Conservation (phyloP, 1,284 basidiomycete genomes). For the Sporisorium iseilematis-ciliati region DNA sequence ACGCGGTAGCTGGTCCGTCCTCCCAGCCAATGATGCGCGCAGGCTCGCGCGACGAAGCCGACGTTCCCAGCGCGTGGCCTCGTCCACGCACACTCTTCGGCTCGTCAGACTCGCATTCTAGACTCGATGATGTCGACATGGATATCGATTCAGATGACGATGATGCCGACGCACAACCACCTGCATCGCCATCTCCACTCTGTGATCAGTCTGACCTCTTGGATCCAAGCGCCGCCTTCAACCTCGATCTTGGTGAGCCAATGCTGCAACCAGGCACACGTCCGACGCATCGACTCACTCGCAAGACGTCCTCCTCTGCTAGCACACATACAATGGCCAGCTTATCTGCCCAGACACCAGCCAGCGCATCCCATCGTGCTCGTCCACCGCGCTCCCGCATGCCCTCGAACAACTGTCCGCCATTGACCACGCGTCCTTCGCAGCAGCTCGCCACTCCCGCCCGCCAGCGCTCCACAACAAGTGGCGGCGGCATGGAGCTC, state of each 20-base stretch:
- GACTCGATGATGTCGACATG: conserved; percentile 41
- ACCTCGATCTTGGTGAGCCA: conserved; percentile 30
- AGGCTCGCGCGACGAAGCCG: conserved; percentile 21
- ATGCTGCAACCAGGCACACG: conserved; percentile 49
- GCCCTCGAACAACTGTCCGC: conserved; percentile 24
- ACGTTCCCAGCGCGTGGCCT: conserved; percentile 14
- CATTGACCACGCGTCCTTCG: conserved; percentile 6
- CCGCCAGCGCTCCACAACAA: conserved; percentile 34
- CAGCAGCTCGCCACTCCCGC: conserved; percentile 34
- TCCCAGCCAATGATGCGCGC: conserved; percentile 40
- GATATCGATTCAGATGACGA: conserved; percentile 50
- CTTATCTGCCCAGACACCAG: conserved; percentile 12
- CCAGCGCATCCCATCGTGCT: conserved; percentile 13
- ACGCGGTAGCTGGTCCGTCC: conserved; percentile 37
- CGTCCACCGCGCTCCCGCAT: conserved; percentile 25
- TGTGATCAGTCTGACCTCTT: conserved; percentile 35
- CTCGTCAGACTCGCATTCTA: conserved; percentile 28
- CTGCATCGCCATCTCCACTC: conserved; percentile 53
- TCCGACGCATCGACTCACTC: conserved; percentile 29
- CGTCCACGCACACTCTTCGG: conserved; percentile 34
- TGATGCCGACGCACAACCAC: conserved; percentile 35
- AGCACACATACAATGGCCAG: conserved; percentile 33
- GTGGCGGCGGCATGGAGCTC: conserved; percentile 22
- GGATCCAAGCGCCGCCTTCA: conserved; percentile 19
- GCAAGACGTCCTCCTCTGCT: conserved; percentile 35